Conservation (phyloP, 2,329 filamentous ascomycete species). For the Pestalotiopsis sp. region DNA sequence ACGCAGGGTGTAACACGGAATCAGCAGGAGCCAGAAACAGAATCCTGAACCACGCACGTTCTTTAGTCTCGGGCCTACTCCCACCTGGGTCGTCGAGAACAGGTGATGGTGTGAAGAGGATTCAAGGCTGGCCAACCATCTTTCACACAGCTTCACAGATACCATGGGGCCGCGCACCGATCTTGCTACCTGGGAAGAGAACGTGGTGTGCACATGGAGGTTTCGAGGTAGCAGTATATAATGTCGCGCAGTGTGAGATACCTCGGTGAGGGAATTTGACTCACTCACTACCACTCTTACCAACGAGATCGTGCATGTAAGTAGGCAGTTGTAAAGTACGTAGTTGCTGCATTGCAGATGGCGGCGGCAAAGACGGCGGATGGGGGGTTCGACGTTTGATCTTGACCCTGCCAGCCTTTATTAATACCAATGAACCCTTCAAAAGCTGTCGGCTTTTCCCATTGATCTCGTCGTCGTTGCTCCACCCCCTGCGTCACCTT, state of each 20-base stretch:
- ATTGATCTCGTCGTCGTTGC: background rate
- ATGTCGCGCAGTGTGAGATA: background rate
- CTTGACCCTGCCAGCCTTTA: background rate
- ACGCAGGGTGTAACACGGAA: constrained; percentile 2
- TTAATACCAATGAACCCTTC: background rate
- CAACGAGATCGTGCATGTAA: background rate
- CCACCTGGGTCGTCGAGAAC: background rate
- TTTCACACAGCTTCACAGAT: background rate
- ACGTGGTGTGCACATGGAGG: background rate
- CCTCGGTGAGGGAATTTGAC: background rate
- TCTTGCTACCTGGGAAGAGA: background rate
- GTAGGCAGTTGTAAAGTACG: background rate
- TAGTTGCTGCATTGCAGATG: background rate
- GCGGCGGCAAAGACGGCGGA: background rate
- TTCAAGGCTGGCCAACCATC: background rate
- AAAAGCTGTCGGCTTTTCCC: background rate
- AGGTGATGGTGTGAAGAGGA: background rate
- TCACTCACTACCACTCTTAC: background rate
- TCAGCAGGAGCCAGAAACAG: background rate
- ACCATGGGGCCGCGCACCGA: background rate
- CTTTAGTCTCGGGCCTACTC: background rate
- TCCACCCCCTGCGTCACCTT: constrained; percentile 2
- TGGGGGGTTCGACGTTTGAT: background rate
- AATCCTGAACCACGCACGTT: constrained; percentile 4
- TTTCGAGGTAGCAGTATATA: background rate